Base-by-base conservation (phyloP, 257 asterid genomes). In the Schizonepeta tenuifolia region DNA sequence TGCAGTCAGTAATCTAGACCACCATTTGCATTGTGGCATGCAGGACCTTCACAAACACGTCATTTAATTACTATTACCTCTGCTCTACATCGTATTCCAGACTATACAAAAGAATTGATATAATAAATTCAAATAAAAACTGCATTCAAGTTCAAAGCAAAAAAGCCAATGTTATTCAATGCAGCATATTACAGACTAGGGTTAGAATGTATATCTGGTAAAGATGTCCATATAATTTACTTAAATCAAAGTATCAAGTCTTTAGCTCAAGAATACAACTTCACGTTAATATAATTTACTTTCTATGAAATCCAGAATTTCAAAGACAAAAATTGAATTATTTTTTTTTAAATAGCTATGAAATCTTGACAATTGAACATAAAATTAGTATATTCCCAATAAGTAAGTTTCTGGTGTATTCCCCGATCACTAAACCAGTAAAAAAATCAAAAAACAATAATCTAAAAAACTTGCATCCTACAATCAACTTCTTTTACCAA, bases 1-100 rank as follows among this genome's bases (percentile, higher is more conserved):
- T 56, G 38, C 43, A 69, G 49, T 24, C 60, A 66, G 15, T 35
- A 72, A 43, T 38, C 69, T 61, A 69, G 58, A 75, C 40, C 63
- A 40, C 40, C 65, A 46, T 9, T 47, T 22, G 9, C 33, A 22
- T 36, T 15, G 33, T 12, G 24, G 41, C 36, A 60, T 46, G 49
- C 51, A 60, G 31, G 15, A 31, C 7, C 46, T 55, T 38, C 38
- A 41, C 24, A 74, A 33, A 28, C 51, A 56, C 40, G 3, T 58
- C 70, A 61, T 55, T 62, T 41, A 50, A 9, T 7, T 50, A 15
- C 12, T n/a, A 18, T 50, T 11, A 50, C 24, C 26, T 15, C 43
- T 38, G 43, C 11, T 50, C 17, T 17, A 50, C 24, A 50, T 12
- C 56, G 17, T 50, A 18, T 50, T 50, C 21, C 56, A 50, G 22